Evolutionary conservation across 306 rosid species (phyloP).

Genomic region (Begonia fuchsioides): DNA sequence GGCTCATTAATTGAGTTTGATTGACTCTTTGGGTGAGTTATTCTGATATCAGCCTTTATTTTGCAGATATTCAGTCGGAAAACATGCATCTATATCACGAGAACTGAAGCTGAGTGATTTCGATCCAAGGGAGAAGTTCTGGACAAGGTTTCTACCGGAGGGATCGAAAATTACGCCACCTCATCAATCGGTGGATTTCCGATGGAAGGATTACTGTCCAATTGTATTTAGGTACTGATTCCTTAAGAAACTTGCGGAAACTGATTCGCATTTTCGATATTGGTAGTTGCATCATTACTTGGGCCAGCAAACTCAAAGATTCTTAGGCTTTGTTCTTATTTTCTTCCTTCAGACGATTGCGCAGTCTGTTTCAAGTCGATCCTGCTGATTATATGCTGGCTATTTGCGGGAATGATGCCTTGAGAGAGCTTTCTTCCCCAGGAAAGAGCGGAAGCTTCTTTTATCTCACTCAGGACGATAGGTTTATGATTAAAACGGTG

Average conservation of each 20-base stretch:
- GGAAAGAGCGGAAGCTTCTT: slow-evolving; percentile 95
- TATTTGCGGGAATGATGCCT: slow-evolving; percentile 80
- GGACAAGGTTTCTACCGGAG: slow-evolving; percentile 84
- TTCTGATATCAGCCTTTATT: slow-evolving; percentile 3
- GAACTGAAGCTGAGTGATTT: slow-evolving; percentile 49
- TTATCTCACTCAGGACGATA: slow-evolving; percentile 87
- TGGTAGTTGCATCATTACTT: no score
- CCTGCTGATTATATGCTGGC: slow-evolving; percentile 94
- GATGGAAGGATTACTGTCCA: slow-evolving; percentile 98
- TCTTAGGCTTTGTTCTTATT: not conserved
- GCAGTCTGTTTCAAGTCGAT: slow-evolving; percentile 73
- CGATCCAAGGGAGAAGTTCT: slow-evolving; percentile 83
- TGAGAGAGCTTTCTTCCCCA: slow-evolving; percentile 90
- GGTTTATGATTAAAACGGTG: slow-evolving; percentile 91
- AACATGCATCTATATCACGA: slow-evolving; percentile 57
- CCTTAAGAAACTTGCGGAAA: not conserved
- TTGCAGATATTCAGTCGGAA: slow-evolving; percentile 67
- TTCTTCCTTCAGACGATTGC: slow-evolving; percentile 44
- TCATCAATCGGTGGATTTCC: slow-evolving; percentile 65
- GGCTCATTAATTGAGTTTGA: no score
- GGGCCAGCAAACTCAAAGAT: not conserved
- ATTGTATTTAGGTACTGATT: slow-evolving; percentile 66
- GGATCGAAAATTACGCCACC: slow-evolving; percentile 90
- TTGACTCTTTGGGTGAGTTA: not conserved
- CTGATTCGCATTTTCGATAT: no score